A percentile compares a stretch with the other conserved stretches of the same genome.
Evolutionary conservation across 2,329 filamentous ascomycete genomes (phyloP).

Genomic region (Ceratocystis harringtonii): DNA sequence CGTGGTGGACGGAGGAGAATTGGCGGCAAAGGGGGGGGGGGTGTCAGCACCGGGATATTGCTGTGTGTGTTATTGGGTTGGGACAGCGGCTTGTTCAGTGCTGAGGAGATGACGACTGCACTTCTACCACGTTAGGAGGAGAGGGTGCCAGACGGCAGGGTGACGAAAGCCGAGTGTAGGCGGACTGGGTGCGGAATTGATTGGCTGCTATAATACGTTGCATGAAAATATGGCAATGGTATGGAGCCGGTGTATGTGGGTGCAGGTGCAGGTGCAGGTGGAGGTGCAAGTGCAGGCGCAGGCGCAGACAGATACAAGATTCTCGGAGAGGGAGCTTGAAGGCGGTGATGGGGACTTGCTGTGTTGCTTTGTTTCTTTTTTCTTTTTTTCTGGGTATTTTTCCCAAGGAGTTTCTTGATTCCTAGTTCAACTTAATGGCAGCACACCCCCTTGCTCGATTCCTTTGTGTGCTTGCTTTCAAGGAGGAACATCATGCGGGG

Average conservation of each 20-base stretch:
- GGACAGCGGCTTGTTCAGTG: neutral
- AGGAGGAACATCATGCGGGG: conserved; percentile 1
- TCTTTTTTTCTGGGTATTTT: neutral
- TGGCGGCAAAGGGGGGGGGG: neutral
- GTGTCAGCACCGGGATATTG: neutral
- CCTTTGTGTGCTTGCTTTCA: neutral
- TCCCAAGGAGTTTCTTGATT: neutral
- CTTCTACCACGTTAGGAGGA: neutral
- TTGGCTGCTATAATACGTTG: neutral
- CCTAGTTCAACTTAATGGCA: neutral
- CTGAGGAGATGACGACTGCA: neutral
- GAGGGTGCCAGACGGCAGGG: neutral
- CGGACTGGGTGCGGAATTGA: neutral
- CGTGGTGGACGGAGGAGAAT: neutral
- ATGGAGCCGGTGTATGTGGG: neutral
- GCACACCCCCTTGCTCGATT: neutral
- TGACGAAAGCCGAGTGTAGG: neutral
- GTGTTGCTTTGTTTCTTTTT: neutral
- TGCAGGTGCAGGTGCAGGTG: no score
- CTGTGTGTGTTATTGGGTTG: neutral
- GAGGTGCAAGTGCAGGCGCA: no score
- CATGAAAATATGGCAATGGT: neutral
- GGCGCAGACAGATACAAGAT: neutral
- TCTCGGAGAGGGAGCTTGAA: neutral
- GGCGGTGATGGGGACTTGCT: neutral